Conservation (phyloP, 805 yeast genomes). For the Suhomyces canberraensis region DNA sequence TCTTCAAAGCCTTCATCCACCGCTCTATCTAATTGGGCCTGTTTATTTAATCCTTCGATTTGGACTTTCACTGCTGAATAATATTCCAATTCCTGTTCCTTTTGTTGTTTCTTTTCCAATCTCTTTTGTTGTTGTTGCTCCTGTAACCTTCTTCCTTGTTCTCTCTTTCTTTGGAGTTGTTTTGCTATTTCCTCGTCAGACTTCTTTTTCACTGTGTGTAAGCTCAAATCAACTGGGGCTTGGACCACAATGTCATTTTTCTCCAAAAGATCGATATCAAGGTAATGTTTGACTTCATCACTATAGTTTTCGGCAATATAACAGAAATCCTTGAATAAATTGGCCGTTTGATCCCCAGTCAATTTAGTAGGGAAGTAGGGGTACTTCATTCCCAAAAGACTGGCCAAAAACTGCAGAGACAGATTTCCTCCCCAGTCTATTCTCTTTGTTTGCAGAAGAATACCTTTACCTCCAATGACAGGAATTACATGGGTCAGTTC, state of each 20-base stretch:
- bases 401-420: slow-evolving; percentile 59
- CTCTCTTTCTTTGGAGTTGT: slow-evolving; percentile 77
- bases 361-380: slow-evolving; percentile 86
- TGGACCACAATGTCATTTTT: slow-evolving; percentile 74
- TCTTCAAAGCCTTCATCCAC: slow-evolving; percentile 77
- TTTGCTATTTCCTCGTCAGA: slow-evolving; percentile 76
- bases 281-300: slow-evolving; percentile 52
- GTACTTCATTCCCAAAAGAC: slow-evolving; percentile 72
- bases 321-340: slow-evolving; percentile 71
- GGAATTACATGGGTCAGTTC: slow-evolving; percentile 84
- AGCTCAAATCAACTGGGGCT: slow-evolving; percentile 67
- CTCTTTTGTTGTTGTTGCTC: slow-evolving; percentile 89
- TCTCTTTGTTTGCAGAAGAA: slow-evolving; percentile 67
- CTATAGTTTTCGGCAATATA: slow-evolving; percentile 70
- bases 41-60: slow-evolving; percentile 48
- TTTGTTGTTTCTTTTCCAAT: slow-evolving; percentile 72
- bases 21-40: slow-evolving; percentile 52
- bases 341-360: slow-evolving; percentile 58
- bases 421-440: slow-evolving; percentile 91
- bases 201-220: slow-evolving; percentile 64
- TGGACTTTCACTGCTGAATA: slow-evolving; percentile 57
- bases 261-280: slow-evolving; percentile 64
- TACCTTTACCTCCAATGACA: slow-evolving; percentile 65
- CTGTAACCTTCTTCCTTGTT: slow-evolving; percentile 84
- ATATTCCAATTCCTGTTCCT: slow-evolving; percentile 76